Evolutionary conservation across 805 yeast species (phyloP).

Genomic region (Lipomyces kockii): DNA sequence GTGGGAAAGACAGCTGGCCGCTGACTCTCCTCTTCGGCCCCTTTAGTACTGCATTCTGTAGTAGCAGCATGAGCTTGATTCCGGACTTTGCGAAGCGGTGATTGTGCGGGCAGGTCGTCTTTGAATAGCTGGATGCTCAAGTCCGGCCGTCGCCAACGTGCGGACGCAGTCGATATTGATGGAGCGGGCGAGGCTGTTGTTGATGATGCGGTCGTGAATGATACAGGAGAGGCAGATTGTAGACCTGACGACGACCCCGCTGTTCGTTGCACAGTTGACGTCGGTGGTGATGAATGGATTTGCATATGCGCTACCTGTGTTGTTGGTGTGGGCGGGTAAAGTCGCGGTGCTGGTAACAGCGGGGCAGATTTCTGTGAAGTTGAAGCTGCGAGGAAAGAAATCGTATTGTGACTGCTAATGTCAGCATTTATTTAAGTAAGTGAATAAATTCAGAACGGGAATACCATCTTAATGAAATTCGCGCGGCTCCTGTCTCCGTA

Average conservation of each 20-base stretch:
- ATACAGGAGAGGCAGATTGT: conserved; percentile 3
- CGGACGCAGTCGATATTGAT: conserved; percentile 9
- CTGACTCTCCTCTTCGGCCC: not conserved
- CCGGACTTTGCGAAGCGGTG: not conserved
- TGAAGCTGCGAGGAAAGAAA: conserved; percentile 9
- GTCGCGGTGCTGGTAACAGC: not conserved
- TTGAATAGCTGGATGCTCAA: conserved; percentile 29
- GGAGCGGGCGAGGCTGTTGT: conserved; percentile 1
- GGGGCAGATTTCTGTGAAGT: not conserved
- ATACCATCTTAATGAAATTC: conserved; percentile 26
- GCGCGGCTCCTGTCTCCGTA: conserved; percentile 9
- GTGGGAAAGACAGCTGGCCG: conserved; percentile 19
- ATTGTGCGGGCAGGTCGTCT: conserved; percentile 8
- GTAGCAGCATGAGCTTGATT: conserved; percentile 3
- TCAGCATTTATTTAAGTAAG: not conserved
- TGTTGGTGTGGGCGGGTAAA: not conserved
- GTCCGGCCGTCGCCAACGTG: conserved; percentile 32
- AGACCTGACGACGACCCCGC: conserved; percentile 2
- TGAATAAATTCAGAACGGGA: not conserved
- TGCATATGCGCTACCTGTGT: not conserved
- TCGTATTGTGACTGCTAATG: conserved; percentile 19
- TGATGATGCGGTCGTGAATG: conserved; percentile 4
- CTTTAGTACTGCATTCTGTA: not conserved
- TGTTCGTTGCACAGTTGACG: not conserved
- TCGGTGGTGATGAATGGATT: not conserved